These are phyloP conservation scores for Lachnum nothofagi DNA, from an alignment of 2,329 filamentous ascomycete species.

Conservation along the genomic window DNA sequence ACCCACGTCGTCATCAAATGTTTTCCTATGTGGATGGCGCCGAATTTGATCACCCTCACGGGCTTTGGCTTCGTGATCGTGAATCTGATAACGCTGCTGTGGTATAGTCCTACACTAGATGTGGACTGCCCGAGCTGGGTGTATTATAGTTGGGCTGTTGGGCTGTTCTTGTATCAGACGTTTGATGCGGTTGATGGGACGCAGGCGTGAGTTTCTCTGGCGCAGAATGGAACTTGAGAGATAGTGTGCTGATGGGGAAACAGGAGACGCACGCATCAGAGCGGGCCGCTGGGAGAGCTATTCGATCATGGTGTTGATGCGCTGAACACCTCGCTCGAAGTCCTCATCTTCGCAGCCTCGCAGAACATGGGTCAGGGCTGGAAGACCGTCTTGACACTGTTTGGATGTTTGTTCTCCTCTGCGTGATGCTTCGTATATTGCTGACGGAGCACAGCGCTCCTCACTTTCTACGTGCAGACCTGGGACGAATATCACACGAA, in stretches of 20 bases:
- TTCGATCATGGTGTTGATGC: slow-evolving; percentile 98
- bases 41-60: slow-evolving; percentile 79
- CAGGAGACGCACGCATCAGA: slow-evolving; percentile 82
- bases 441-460: slow-evolving; percentile 52
- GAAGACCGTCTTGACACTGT: slow-evolving; percentile 78
- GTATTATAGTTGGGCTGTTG: slow-evolving; percentile 84
- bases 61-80: slow-evolving; percentile 85
- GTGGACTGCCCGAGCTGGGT: slow-evolving; percentile 93
- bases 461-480: slow-evolving; percentile 98
- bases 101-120: slow-evolving; percentile 92
- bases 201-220: slow-evolving; percentile 66
- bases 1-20: slow-evolving; percentile 87
- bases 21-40: slow-evolving; percentile 94
- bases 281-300: slow-evolving; percentile 87
- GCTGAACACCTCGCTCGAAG: slow-evolving; percentile 90
- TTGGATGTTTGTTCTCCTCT: slow-evolving; percentile 58
- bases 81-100: slow-evolving; percentile 87
- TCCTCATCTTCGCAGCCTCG: slow-evolving; percentile 82
- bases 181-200: slow-evolving; percentile 95
- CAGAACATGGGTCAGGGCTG: slow-evolving; percentile 93
- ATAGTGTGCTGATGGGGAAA: slow-evolving; percentile 10
- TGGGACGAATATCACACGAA: slow-evolving; percentile 99
- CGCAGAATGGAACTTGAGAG: background rate
- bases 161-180: slow-evolving; percentile 93
- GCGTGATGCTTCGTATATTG: background rate